Evolutionary conservation across 176 grass and related monocot genomes (phyloP), one percentile per base, ranked within the genome.

Genomic region (Oryza officinalis): DNA sequence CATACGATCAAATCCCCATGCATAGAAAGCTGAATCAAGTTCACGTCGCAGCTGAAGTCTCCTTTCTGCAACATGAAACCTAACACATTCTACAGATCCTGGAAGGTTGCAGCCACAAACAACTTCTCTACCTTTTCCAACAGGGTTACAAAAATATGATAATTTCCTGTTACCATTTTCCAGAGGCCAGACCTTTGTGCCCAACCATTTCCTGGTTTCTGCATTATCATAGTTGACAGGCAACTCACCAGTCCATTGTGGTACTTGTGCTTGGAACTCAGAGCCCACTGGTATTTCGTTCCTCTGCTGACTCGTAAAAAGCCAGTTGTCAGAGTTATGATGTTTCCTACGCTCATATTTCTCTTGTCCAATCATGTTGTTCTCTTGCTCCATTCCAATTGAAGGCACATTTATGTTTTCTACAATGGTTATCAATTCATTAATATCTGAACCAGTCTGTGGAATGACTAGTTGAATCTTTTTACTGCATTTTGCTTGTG

Each of bases 1-100:
- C 92, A 98, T 93, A 69, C 67, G 65, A 75, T 94, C 46, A 38
- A 94, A 98, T 50, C 87, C 92, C 95, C 92, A 94, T 8, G 27
- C 66, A 84, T 91, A 87, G 73, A 98, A 98, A 80, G 83, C 61
- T 35, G 76, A 22, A 79, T 81, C 80, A 23, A 94, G 81, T 85
- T 94, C 89, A 38, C 52, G 69, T 87, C 88, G 91, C 41, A 91
- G 45, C 63, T 87, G 85, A 59, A 94, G 18, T 70, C 89, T 87
- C 44, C 63, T 79, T 77, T 94, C 87, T 67, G 87, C 89, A 40
- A 94, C 75, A 81, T 87, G 92, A 82, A 94, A 94, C 57, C 92
- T 82, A 75, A 86, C 84, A 77, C 89, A 91, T 74, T 91, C 92
- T 63, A 94, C 78, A 60, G 84, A 94, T 67, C 81, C 69, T 10